Base-by-base conservation (phyloP, 345 rosid genomes). In the Anacardium occidentale region DNA sequence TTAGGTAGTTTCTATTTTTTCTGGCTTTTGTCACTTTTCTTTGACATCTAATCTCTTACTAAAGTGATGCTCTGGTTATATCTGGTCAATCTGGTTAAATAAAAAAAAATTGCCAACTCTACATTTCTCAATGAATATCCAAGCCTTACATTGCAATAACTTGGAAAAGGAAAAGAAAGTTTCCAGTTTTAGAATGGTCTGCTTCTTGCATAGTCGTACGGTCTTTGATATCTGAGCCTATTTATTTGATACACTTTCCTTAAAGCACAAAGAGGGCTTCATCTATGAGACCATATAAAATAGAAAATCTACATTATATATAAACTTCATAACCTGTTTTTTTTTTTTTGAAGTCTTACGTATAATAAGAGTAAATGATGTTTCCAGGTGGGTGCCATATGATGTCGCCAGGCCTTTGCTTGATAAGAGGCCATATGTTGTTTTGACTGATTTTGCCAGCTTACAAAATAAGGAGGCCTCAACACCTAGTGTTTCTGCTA, bases 371-470 rank as follows among this genome's bases (percentile, higher is more conserved):
- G 70, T 72, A 66, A 32, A 25, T 69, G 14, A 66, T 81, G 55
- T 80, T 69, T 81, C 67, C 91, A 95, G 99, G 93, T 95, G 99
- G 99, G 88, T 95, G 68, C 76, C 92, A 59, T 92, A 74, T 85
- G 84, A 87, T 62, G 62, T 71, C 63, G 90, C 88, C 25, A 88
- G 79, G 66, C 88, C 96, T 18, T 56, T 85, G 82, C 98, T 95
- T 14, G 97, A 95, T 80, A 82, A 80, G 82, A 86, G 80, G 73
- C 83, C 80, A 65, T 95, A 91, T 72, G 87, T 74, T 26, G 83
- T 91, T 78, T 78, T 95, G 73, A 88, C 98, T 53, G 96, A 92
- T 80, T 76, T 63, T 79, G 45, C 83, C 55, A 76, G 29, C 62
- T 69, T 72, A 64, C 84, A 85, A 74, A 78, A 71, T 69, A 85